These are phyloP conservation scores for Chlamydomonas urium DNA, from an alignment of 139 green algal species.

Conservation along the genomic window DNA sequence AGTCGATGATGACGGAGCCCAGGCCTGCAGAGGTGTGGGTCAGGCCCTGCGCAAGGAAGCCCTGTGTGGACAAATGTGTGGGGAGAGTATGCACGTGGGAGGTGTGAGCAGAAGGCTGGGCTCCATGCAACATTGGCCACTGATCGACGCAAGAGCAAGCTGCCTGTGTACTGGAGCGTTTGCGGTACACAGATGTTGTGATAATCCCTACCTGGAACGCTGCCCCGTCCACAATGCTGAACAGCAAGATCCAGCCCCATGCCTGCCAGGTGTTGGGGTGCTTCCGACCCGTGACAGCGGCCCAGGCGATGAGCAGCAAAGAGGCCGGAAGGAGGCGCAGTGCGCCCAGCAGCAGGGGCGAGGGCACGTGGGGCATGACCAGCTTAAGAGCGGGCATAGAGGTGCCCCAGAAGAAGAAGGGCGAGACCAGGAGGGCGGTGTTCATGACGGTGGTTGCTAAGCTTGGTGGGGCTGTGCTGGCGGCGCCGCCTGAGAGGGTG, in stretches of 20 bases:
- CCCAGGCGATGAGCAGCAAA: conserved; percentile 79
- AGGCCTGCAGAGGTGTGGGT: conserved; percentile 68
- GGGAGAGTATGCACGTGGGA: no score
- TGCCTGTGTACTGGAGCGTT: no score
- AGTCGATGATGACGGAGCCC: conserved; percentile 36
- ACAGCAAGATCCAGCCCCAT: conserved; percentile 81
- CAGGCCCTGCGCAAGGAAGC: conserved; percentile 89
- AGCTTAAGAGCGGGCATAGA: conserved; percentile 14
- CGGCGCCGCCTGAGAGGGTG: neutral
- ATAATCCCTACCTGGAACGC: conserved; percentile 91
- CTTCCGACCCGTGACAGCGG: conserved; percentile 48
- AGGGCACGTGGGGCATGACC: conserved; percentile 61
- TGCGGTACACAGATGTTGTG: no score
- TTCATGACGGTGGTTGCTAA: neutral
- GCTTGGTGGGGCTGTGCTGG: neutral
- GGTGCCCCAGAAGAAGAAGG: conserved; percentile 17
- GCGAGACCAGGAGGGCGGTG: conserved; percentile 5
- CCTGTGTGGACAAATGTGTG: conserved; percentile 61
- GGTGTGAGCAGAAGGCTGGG: no score
- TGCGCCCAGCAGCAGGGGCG: conserved; percentile 82
- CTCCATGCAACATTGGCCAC: no score
- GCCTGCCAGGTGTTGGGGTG: conserved; percentile 58
- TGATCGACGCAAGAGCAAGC: no score
- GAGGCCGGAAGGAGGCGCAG: conserved; percentile 87
- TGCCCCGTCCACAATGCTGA: conserved; percentile 88